Conservation (phyloP, 2,329 filamentous ascomycete genomes). For the Fusarium illudens region DNA sequence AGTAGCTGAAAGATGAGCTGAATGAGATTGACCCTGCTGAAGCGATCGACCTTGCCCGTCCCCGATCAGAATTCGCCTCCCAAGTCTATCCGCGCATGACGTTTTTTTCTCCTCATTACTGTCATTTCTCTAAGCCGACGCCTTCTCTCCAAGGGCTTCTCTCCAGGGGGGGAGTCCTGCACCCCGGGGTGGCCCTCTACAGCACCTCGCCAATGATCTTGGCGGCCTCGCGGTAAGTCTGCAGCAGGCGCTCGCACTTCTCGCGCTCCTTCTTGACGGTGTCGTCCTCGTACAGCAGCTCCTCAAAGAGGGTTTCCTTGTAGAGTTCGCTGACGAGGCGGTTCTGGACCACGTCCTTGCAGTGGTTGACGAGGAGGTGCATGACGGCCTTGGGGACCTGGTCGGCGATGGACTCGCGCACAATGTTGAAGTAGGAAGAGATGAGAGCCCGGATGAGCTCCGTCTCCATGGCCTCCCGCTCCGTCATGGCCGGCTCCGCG, state of each 20-base stretch:
- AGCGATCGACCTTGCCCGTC: slow-evolving; percentile 27
- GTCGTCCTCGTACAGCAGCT: slow-evolving; percentile 96
- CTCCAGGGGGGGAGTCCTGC: background rate
- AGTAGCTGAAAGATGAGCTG: background rate
- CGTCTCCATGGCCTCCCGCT: slow-evolving; percentile 96
- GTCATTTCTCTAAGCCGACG: slow-evolving; percentile 26
- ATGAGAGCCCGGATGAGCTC: slow-evolving; percentile 97
- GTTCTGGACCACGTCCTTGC: slow-evolving; percentile 98
- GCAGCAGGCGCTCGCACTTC: slow-evolving; percentile 96
- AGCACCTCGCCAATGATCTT: slow-evolving; percentile 98
- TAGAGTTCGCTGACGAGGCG: slow-evolving; percentile 95
- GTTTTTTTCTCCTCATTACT: slow-evolving; percentile 31
- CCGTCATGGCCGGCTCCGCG: slow-evolving; percentile 87
- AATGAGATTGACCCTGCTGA: background rate
- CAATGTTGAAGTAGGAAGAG: slow-evolving; percentile 98
- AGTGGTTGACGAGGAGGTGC: slow-evolving; percentile 98
- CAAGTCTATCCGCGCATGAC: slow-evolving; percentile 31
- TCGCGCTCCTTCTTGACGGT: slow-evolving; percentile 96
- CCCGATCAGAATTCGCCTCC: slow-evolving; percentile 20
- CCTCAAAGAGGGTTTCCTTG: slow-evolving; percentile 88
- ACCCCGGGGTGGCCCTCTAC: slow-evolving; percentile 63
- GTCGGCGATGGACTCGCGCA: slow-evolving; percentile 97
- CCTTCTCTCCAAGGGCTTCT: slow-evolving; percentile 24
- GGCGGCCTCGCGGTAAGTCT: slow-evolving; percentile 95
- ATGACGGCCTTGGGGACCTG: slow-evolving; percentile 99